phyloP scores from a whole-genome alignment of 805 yeast species.

The Phaffomyces thermotolerans region DNA sequence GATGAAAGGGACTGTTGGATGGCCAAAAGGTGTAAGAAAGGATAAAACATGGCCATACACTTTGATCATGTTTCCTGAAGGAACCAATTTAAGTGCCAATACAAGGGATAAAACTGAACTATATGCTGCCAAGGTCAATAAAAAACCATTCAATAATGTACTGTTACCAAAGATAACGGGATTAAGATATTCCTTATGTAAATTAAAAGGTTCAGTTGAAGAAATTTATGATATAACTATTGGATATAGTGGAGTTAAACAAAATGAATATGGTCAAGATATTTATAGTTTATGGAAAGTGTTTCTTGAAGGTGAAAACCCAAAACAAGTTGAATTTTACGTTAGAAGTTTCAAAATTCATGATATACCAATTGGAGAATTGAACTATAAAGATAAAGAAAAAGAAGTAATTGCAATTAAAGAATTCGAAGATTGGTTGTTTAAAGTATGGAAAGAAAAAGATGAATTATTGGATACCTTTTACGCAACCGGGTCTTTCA shows the following conservation, averaged over 20 bases:
- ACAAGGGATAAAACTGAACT: conserved; percentile 52
- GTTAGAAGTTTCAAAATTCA: conserved; percentile 48
- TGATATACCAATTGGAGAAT: conserved; percentile 59
- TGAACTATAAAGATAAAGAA: conserved; percentile 35
- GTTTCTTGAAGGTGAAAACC: conserved; percentile 66
- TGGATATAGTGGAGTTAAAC: conserved; percentile 66
- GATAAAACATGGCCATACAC: conserved; percentile 50
- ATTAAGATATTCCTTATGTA: conserved; percentile 53
- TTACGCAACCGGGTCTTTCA: conserved; percentile 48
- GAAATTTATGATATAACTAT: conserved; percentile 76
- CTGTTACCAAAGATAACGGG: conserved; percentile 85
- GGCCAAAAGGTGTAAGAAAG: conserved; percentile 17
- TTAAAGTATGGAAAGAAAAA: conserved; percentile 66
- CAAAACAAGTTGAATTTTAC: conserved; percentile 57
- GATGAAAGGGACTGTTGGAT: conserved; percentile 22
- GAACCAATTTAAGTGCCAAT: conserved; percentile 71
- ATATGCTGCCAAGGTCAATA: conserved; percentile 48
- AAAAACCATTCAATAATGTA: conserved; percentile 49
- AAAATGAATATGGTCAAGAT: conserved; percentile 69
- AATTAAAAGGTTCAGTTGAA: conserved; percentile 45
- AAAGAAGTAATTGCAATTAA: conserved; percentile 32
- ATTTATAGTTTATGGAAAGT: conserved; percentile 56
- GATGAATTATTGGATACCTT: conserved; percentile 63
- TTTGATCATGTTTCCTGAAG: conserved; percentile 85
- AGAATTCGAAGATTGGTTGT: conserved; percentile 70